Conservation (phyloP, 1,284 basidiomycete species). For the Amylostereum chailletii region DNA sequence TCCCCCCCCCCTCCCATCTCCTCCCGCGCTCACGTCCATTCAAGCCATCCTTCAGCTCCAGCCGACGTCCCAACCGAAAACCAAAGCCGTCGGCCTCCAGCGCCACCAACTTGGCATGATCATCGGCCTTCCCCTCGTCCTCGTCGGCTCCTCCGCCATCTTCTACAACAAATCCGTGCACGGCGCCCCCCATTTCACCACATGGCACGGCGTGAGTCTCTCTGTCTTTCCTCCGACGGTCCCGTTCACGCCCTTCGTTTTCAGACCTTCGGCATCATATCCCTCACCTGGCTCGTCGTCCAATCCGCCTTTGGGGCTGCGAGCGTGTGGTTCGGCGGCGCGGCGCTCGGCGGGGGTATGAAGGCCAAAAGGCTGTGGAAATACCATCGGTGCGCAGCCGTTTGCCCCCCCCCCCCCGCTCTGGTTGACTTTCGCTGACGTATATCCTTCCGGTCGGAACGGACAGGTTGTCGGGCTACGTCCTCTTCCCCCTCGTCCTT, state of each 20-base stretch:
- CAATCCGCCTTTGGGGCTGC: slow-evolving; percentile 52
- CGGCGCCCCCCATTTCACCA: slow-evolving; percentile 42
- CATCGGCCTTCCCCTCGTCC: slow-evolving; percentile 43
- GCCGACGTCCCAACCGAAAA: slow-evolving; percentile 56
- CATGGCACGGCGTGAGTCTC: slow-evolving; percentile 58
- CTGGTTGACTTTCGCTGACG: neutral
- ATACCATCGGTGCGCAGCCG: slow-evolving; percentile 49
- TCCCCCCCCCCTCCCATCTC: neutral
- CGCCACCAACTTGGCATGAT: slow-evolving; percentile 58
- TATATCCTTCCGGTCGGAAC: neutral
- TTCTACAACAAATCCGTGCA: slow-evolving; percentile 43
- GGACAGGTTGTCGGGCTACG: slow-evolving; percentile 54
- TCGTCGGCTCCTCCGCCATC: slow-evolving; percentile 46
- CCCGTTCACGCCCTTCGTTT: slow-evolving; percentile 5
- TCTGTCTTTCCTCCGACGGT: neutral
- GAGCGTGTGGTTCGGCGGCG: slow-evolving; percentile 63
- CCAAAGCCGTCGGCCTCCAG: slow-evolving; percentile 54
- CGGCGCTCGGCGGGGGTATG: slow-evolving; percentile 52
- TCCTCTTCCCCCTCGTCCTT: slow-evolving; percentile 46
- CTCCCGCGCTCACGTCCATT: slow-evolving; percentile 2
- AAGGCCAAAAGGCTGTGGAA: slow-evolving; percentile 69
- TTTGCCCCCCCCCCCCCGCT: neutral
- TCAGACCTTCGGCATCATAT: slow-evolving; percentile 48
- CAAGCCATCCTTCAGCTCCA: slow-evolving; percentile 69
- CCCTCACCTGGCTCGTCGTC: slow-evolving; percentile 42